Evolutionary conservation across 2,329 filamentous ascomycete species (phyloP).

Genomic region (Alternaria burnsii): DNA sequence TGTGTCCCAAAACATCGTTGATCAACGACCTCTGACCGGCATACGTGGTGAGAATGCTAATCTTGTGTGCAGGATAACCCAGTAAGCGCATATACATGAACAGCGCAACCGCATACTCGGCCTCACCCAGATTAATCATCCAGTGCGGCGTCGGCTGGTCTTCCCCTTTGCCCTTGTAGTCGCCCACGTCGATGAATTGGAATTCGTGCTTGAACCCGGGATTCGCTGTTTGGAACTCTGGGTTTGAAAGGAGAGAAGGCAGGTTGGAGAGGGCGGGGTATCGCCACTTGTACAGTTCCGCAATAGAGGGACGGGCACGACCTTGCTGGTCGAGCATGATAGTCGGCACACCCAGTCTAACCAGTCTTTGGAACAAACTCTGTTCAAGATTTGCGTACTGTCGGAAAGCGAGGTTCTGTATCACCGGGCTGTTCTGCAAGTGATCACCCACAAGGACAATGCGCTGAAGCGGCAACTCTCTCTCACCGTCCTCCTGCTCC

Average conservation of each 20-base stretch:
- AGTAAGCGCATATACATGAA: slow-evolving; percentile 98
- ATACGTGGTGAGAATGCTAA: slow-evolving; percentile 92
- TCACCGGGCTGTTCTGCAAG: slow-evolving; percentile 93
- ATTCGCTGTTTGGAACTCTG: slow-evolving; percentile 83
- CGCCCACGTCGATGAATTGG: slow-evolving; percentile 93
- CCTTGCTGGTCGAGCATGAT: slow-evolving; percentile 94
- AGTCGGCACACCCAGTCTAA: slow-evolving; percentile 89
- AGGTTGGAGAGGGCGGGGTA: slow-evolving; percentile 84
- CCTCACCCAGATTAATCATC: slow-evolving; percentile 94
- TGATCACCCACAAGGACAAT: slow-evolving; percentile 95
- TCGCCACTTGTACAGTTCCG: slow-evolving; percentile 91
- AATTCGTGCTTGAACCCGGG: slow-evolving; percentile 93
- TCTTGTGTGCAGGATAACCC: slow-evolving; percentile 84
- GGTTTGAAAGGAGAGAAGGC: slow-evolving; percentile 71
- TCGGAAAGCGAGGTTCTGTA: slow-evolving; percentile 92
- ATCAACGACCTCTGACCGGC: slow-evolving; percentile 91
- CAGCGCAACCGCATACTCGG: slow-evolving; percentile 94
- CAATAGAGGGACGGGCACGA: slow-evolving; percentile 85
- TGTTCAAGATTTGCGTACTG: slow-evolving; percentile 97
- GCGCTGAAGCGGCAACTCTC: slow-evolving; percentile 79
- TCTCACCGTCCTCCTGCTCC: slow-evolving; percentile 59
- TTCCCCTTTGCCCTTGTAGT: slow-evolving; percentile 92
- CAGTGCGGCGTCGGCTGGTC: slow-evolving; percentile 91
- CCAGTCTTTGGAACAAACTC: slow-evolving; percentile 89
- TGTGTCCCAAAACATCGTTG: slow-evolving; percentile 81